These are phyloP conservation scores for Stylosanthes scabra DNA, from an alignment of 331 rosid genomes.

Conservation along the genomic window DNA sequence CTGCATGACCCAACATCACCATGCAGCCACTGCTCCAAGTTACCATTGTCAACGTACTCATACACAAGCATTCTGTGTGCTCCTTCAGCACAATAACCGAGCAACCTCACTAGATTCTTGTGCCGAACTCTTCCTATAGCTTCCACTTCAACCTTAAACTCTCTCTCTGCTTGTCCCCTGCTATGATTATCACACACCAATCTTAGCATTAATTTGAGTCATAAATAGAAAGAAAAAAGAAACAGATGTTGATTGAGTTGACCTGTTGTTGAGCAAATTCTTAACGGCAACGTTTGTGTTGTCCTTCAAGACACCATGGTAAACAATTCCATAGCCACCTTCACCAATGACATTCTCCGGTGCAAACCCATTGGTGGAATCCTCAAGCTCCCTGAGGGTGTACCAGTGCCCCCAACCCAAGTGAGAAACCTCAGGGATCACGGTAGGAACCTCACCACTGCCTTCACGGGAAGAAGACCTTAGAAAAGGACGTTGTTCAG, in stretches of 20 bases:
- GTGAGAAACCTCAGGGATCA: conserved; percentile 84
- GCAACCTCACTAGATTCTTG: conserved; percentile 72
- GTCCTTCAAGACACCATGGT: conserved; percentile 74
- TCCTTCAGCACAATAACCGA: conserved; percentile 80
- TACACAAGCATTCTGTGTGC: conserved; percentile 91
- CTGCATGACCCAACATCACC: conserved; percentile 87
- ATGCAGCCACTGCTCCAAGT: conserved; percentile 91
- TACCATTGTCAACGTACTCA: conserved; percentile 87
- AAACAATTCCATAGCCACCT: conserved; percentile 93
- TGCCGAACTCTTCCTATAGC: conserved; percentile 80
- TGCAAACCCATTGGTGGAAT: conserved; percentile 65
- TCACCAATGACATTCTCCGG: conserved; percentile 81
- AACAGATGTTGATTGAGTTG: no score
- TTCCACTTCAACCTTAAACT: conserved; percentile 74
- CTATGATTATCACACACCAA: no score
- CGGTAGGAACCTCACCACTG: conserved; percentile 46
- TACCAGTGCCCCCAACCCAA: conserved; percentile 98
- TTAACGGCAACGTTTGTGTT: conserved; percentile 73
- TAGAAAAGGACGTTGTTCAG: conserved; percentile 40
- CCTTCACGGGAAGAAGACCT: conserved; percentile 53
- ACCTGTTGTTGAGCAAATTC: conserved; percentile 87
- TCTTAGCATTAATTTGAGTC: no score
- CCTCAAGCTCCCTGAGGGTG: conserved; percentile 86
- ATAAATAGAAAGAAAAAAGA: no score
- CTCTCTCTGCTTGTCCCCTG: conserved; percentile 86